A percentile compares a stretch with the other conserved stretches of the same genome.
Conservation (phyloP, 345 rosid species). For the Sapria himalayana region DNA sequence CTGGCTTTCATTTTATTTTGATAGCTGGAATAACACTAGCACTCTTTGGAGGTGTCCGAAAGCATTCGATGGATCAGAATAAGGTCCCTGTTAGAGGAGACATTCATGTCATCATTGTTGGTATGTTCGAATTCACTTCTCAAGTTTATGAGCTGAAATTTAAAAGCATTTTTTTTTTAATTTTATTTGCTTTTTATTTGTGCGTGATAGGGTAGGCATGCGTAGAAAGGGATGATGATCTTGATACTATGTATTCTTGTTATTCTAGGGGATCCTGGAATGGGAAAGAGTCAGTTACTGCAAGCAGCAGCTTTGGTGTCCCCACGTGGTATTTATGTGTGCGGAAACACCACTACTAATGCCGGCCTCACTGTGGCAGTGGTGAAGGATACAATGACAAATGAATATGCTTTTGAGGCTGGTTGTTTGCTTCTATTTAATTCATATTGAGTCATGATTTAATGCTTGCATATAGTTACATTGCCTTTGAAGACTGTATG, state of each 20-base stretch:
- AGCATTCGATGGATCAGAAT: slow-evolving; percentile 71
- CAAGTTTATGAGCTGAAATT: too few species aligned
- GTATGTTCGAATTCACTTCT: slow-evolving; percentile 30
- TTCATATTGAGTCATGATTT: too few species aligned
- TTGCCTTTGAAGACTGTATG: too few species aligned
- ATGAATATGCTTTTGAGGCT: slow-evolving; percentile 93
- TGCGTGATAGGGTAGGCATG: too few species aligned
- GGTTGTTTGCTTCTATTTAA: slow-evolving; percentile 27
- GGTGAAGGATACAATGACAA: slow-evolving; percentile 74
- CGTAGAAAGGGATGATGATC: too few species aligned
- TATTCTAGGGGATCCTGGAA: slow-evolving; percentile 86
- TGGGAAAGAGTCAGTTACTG: slow-evolving; percentile 92
- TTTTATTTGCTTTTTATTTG: too few species aligned
- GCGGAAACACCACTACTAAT: slow-evolving; percentile 84
- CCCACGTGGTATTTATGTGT: slow-evolving; percentile 93
- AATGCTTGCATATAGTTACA: too few species aligned
- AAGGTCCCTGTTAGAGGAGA: slow-evolving; percentile 99
- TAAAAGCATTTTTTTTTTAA: too few species aligned
- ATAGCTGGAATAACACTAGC: slow-evolving; percentile 88
- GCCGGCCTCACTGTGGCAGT: slow-evolving; percentile 97
- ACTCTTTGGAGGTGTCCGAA: slow-evolving; percentile 86
- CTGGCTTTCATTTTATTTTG: neutral
- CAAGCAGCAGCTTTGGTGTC: slow-evolving; percentile 94
- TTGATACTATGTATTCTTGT: slow-evolving; percentile 5
- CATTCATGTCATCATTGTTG: slow-evolving; percentile 88